Conservation (phyloP, 2,329 filamentous ascomycete species). For the Penicillium sp. region DNA sequence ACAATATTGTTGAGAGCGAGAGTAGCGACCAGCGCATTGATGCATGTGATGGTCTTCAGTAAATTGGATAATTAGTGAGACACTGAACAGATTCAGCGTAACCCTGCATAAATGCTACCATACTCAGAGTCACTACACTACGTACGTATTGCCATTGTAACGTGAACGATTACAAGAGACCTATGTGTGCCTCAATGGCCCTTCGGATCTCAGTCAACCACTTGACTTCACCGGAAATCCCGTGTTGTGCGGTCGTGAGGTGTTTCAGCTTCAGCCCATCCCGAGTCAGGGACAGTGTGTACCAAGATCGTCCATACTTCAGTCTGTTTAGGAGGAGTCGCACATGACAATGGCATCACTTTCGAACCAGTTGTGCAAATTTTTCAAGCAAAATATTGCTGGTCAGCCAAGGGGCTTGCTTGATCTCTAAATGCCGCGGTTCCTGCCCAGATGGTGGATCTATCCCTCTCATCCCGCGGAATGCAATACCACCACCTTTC, state of each 20-base stretch:
- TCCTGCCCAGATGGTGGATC: constrained; percentile 6
- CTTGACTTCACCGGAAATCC: constrained; percentile 20
- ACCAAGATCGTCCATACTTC: constrained; percentile 11
- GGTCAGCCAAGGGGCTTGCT: neutral
- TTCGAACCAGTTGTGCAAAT: neutral
- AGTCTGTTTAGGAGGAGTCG: neutral
- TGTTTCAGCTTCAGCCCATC: neutral
- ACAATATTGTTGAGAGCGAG: neutral
- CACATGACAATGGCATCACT: constrained; percentile 2
- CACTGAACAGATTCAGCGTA: neutral
- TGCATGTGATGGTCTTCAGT: neutral
- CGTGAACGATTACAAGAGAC: too few species aligned
- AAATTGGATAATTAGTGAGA: neutral
- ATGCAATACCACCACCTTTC: constrained; percentile 18
- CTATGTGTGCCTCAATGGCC: too few species aligned
- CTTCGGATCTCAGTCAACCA: neutral
- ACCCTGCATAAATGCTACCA: neutral
- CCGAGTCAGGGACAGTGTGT: neutral
- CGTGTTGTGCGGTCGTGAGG: neutral
- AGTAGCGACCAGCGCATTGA: neutral
- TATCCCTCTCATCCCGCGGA: constrained; percentile 14
- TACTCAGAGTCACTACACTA: neutral
- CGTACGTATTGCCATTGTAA: neutral
- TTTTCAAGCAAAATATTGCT: neutral
- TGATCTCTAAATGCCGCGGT: constrained; percentile 18